Base-by-base conservation (phyloP, 768 basidiomycete genomes). In the Thelephora ganbajun region DNA sequence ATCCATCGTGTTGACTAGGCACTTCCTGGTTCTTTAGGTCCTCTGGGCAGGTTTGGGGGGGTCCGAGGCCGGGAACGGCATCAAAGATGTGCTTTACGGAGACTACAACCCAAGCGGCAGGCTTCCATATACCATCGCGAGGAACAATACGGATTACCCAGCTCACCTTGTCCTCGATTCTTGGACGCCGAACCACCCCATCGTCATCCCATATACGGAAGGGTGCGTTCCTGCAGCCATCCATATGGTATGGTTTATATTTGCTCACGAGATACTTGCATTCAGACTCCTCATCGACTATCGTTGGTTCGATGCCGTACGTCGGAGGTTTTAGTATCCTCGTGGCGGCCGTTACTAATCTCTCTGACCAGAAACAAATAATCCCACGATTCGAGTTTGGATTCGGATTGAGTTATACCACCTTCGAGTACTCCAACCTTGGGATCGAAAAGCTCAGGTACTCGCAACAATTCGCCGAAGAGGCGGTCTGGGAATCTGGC, bases 331-430 rank as follows among this genome's bases (percentile, higher is more conserved):
- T 30, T 9, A 30, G 4, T 9, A 30, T 30, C 26, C 9, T 30
- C 26, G 26, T 14, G 39, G 4, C 16, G 22, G 16, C 20, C 22
- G 3, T 41, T n/a, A 22, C 14, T 41, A 14, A 41, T 18, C 11
- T 41, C 12, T 14, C 33, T 13, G 43, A 47, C 26, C 33, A 82
- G 74, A 66, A 75, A 61, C 74, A 80, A 51, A 86, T 89, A 52
- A 70, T 70, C 0, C 88, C 88, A 3, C 83, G 84, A 34, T 90
- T 78, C 57, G 86, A 88, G 57, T 97, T 97, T 60, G 92, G 92
- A 4, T 93, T 80, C 59, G 92, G 92, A 0, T 61, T 93, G 57
- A 84, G 80, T 48, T 97, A 96, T 66, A 83, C 92, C 35, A 72
- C 64, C 2, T 97, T 93, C 61, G 62, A 72, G 30, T 93, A 89